Evolutionary conservation across 352 stramenopile genomes (phyloP).

Genomic region (Chrysophaeum taylorii): DNA sequence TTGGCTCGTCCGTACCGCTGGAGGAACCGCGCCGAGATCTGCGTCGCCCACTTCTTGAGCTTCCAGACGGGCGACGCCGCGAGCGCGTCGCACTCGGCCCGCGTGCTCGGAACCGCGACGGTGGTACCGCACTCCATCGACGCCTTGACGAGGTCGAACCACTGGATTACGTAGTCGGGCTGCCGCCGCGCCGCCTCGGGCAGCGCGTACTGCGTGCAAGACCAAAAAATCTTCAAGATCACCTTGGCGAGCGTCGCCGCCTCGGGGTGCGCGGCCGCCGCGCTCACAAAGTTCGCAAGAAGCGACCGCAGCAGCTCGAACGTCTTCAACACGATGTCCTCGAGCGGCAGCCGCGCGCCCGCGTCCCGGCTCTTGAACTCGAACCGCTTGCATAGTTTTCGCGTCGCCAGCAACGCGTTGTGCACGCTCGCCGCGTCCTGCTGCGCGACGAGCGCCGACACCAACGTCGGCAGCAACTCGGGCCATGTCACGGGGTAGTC

Average conservation of each 20-base stretch:
- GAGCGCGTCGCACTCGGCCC: neutral
- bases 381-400: conserved; percentile 93
- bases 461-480: conserved; percentile 58
- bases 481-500: conserved; percentile 90
- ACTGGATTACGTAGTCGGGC: conserved; percentile 14
- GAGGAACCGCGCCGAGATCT: conserved; percentile 92
- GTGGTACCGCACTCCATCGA: neutral
- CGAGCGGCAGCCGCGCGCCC: conserved; percentile 58
- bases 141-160: conserved; percentile 20
- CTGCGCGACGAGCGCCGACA: conserved; percentile 71
- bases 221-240: conserved; percentile 97
- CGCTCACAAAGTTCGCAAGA: conserved; percentile 56
- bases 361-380: conserved; percentile 88
- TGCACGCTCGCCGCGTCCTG: conserved; percentile 44
- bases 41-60: conserved; percentile 93
- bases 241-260: conserved; percentile 79
- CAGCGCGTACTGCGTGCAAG: conserved; percentile 84
- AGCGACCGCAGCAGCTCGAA: conserved; percentile 85
- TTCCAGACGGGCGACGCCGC: conserved; percentile 92
- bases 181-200: conserved; percentile 39
- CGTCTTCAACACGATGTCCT: conserved; percentile 74
- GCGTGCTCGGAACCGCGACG: neutral
- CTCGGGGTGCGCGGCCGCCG: conserved; percentile 65
- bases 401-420: conserved; percentile 80
- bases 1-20: conserved; percentile 89